Conservation (phyloP, 345 rosid genomes). For the Ceriops tagal region DNA sequence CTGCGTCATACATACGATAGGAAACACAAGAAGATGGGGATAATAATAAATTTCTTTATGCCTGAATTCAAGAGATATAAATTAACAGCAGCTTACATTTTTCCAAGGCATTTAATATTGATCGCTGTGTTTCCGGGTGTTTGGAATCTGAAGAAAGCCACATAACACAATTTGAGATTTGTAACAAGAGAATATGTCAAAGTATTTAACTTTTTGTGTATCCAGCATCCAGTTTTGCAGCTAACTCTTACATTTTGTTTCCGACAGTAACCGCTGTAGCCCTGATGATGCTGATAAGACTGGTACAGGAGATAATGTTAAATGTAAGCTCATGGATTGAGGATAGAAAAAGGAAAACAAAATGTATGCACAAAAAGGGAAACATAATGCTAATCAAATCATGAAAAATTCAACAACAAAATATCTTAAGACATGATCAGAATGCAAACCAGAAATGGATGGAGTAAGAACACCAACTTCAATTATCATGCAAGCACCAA, state of each 20-base stretch:
- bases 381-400: not conserved
- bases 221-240: constrained; percentile 1
- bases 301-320: constrained; percentile 16
- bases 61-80: not conserved
- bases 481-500: constrained; percentile 62
- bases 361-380: not conserved
- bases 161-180: too few relatives aligned
- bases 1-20: too few relatives aligned
- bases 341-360: not conserved
- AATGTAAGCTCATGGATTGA: not conserved
- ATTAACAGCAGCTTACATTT: constrained; percentile 36
- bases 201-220: not conserved
- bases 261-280: constrained; percentile 38
- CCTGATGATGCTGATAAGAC: constrained; percentile 54
- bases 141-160: constrained; percentile 35
- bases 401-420: not conserved
- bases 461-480: constrained; percentile 59
- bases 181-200: not conserved
- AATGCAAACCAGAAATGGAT: constrained; percentile 53
- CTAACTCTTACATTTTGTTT: constrained; percentile 43
- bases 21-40: too few relatives aligned
- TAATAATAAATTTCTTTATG: not conserved
- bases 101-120: constrained; percentile 24
- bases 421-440: constrained; percentile 1
- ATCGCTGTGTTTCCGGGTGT: constrained; percentile 12